Conservation (phyloP, 768 basidiomycete genomes). For the Mycena haematopus region DNA sequence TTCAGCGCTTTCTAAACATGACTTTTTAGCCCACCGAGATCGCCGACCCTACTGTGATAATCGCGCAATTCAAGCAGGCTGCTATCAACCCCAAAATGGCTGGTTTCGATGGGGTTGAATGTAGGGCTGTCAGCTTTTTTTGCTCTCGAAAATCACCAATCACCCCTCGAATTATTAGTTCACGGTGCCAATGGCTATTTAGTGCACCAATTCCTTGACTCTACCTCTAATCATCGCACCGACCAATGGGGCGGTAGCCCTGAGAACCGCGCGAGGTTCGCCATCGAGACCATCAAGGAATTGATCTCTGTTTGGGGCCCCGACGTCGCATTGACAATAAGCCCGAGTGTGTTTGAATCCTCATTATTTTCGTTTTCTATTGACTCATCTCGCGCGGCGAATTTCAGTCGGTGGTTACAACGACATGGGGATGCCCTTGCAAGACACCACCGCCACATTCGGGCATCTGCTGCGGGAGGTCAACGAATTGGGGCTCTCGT, state of each 20-base stretch:
- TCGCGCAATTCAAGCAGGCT: conserved; percentile 1
- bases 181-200: not conserved
- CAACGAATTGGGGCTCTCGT: not conserved
- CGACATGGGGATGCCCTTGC: not conserved
- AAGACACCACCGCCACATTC: conserved; percentile 14
- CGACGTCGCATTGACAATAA: not conserved
- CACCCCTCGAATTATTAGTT: not conserved
- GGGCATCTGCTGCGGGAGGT: conserved; percentile 13
- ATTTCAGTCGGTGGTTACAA: not conserved
- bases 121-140: not conserved
- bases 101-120: not conserved
- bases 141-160: not conserved
- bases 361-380: conserved; percentile 3
- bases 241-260: conserved; percentile 48
- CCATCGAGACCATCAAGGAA: conserved; percentile 40
- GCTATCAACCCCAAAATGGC: not conserved
- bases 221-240: conserved; percentile 42
- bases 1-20: not conserved
- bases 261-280: conserved; percentile 48
- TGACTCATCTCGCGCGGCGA: conserved; percentile 16
- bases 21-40: not conserved
- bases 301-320: conserved; percentile 29
- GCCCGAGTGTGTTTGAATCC: not conserved
- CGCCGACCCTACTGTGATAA: not conserved
- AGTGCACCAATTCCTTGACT: conserved; percentile 40